Conservation (phyloP, 2,329 filamentous ascomycete genomes). For the Cladophialophora immunda region DNA sequence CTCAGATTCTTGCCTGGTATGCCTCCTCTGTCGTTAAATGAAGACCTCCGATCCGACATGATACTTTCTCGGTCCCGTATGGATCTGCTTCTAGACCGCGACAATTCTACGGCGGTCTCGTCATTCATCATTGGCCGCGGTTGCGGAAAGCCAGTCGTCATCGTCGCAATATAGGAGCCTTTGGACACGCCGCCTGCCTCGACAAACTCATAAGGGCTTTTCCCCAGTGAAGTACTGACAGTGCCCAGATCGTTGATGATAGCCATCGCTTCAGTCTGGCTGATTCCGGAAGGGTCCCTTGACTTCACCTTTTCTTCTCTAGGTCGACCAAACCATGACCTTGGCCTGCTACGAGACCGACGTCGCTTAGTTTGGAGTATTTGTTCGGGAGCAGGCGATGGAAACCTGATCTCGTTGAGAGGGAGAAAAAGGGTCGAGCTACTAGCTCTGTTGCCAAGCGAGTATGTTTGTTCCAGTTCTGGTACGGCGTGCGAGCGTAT, state of each 20-base stretch:
- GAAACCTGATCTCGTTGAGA: slow-evolving; percentile 36
- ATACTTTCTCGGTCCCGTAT: slow-evolving; percentile 27
- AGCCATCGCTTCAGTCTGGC: slow-evolving; percentile 25
- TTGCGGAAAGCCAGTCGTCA: slow-evolving; percentile 18
- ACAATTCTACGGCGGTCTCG: slow-evolving; percentile 33
- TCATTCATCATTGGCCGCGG: slow-evolving; percentile 40
- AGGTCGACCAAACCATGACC: slow-evolving; percentile 36
- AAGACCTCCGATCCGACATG: slow-evolving; percentile 22
- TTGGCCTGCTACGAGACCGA: slow-evolving; percentile 31
- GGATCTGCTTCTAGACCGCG: slow-evolving; percentile 32
- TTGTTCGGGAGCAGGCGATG: slow-evolving; percentile 36
- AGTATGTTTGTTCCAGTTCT: slow-evolving; percentile 39
- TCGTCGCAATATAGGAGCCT: slow-evolving; percentile 6
- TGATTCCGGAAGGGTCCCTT: slow-evolving; percentile 24
- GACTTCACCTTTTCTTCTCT: slow-evolving; percentile 30
- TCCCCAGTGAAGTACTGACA: slow-evolving; percentile 30
- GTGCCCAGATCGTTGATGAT: slow-evolving; percentile 38
- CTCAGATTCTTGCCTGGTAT: slow-evolving; percentile 38
- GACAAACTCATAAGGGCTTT: slow-evolving; percentile 37
- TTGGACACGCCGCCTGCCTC: slow-evolving; percentile 20
- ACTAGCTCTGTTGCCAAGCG: slow-evolving; percentile 26
- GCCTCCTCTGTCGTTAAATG: slow-evolving; percentile 40
- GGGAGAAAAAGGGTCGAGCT: slow-evolving; percentile 31
- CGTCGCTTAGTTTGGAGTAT: slow-evolving; percentile 20
- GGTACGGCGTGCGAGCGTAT: slow-evolving; percentile 37